Base-by-base conservation (phyloP, 805 yeast genomes). In the Saccharomycopsis vini region DNA sequence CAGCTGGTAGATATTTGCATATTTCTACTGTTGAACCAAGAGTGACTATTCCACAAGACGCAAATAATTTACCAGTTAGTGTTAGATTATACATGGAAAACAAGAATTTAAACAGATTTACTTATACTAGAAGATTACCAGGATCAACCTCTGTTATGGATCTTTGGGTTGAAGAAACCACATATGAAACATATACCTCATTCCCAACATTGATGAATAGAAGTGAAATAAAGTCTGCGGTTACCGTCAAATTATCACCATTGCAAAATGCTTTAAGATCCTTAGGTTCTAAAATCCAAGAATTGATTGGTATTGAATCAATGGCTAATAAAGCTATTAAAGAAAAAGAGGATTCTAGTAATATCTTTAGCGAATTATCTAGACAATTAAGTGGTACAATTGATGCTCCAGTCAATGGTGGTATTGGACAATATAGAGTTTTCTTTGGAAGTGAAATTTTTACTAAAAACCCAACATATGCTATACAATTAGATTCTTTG, bases 351-450 rank as follows among this genome's bases (percentile, higher is more conserved):
- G 75, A 70, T 40, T 64, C 61, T 39, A 56, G 67, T 2, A 62
- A 77, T 0, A 58, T 73, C 23, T 79, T 79, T 58, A 71, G 72
- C 51, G 86, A 78, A 56, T 62, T 83, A 48, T 78, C 89, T 4
- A 68, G 90, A 60, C 77, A 76, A 54, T 64, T 81, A 44, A 73
- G 86, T 2, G 95, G 95, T 35, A 84, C 95, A 0, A 89, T 88
- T 43, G 95, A 86, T 58, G 77, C 95, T 0, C 95, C 95, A 3
- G 90, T 87, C 4, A 87, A 87, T 58, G 96, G 96, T 29, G 96
- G 96, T 46, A 84, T 87, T 50, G 84, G 86, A 2, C 87, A 82
- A 57, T 87, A 83, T 62, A 70, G 89, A 44, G 73, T 73, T 2
- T 85, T 87, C 57, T 75, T 83, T 56, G 61, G 59, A 30, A 71